Conservation (phyloP, 2,329 filamentous ascomycete genomes). For the Aschersonia sp. region DNA sequence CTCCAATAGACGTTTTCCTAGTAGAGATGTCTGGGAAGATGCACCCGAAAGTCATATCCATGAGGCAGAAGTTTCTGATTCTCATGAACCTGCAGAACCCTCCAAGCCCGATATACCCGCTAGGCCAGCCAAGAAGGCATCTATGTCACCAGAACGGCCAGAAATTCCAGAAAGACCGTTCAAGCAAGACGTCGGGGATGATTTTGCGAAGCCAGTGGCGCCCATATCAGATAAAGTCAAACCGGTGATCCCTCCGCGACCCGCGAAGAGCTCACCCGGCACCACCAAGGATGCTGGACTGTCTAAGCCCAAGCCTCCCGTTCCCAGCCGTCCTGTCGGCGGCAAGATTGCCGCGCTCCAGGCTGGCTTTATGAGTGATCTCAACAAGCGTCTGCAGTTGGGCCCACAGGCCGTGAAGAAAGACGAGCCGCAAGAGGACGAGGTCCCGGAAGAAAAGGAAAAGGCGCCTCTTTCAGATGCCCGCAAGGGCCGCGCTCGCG, state of each 20-base stretch:
- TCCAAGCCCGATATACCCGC: slow-evolving; percentile 14
- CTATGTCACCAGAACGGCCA: slow-evolving; percentile 25
- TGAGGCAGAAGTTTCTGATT: slow-evolving; percentile 52
- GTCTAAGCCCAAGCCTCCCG: slow-evolving; percentile 64
- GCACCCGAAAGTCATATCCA: slow-evolving; percentile 70
- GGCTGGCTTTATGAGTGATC: slow-evolving; percentile 80
- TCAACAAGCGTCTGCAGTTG: slow-evolving; percentile 77
- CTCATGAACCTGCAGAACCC: slow-evolving; percentile 11
- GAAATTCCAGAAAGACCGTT: slow-evolving; percentile 37
- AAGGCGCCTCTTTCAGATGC: slow-evolving; percentile 77
- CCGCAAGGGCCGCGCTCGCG: slow-evolving; percentile 77
- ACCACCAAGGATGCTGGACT: slow-evolving; percentile 27
- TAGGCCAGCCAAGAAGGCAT: slow-evolving; percentile 22
- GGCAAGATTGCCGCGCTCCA: slow-evolving; percentile 85
- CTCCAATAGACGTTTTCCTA: slow-evolving; percentile 66
- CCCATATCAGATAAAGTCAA: slow-evolving; percentile 39
- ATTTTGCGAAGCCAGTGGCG: slow-evolving; percentile 22
- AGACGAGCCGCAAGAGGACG: slow-evolving; percentile 47
- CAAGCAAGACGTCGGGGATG: slow-evolving; percentile 23
- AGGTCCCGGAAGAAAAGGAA: slow-evolving; percentile 42
- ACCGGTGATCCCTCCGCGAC: slow-evolving; percentile 46
- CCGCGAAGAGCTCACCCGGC: slow-evolving; percentile 33
- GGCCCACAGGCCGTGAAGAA: slow-evolving; percentile 73
- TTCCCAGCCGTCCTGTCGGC: slow-evolving; percentile 60
- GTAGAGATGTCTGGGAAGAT: slow-evolving; percentile 90